phyloP scores from a whole-genome alignment of 2,329 filamentous ascomycete species.

The Seiridium cupressi region DNA sequence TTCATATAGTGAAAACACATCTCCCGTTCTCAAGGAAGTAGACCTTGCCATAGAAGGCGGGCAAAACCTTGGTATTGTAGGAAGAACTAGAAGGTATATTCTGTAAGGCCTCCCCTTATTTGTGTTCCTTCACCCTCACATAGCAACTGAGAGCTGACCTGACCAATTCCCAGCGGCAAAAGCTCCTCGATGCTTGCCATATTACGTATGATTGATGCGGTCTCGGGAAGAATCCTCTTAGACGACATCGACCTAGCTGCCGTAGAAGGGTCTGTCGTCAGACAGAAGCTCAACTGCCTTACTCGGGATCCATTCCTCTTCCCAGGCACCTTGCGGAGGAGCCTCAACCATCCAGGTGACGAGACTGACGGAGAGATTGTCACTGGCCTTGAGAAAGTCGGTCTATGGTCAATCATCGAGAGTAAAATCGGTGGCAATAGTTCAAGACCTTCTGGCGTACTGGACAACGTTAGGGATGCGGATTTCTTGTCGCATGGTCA shows the following conservation, averaged over 20 bases:
- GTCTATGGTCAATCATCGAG: constrained; percentile 11
- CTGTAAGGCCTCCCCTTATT: background rate
- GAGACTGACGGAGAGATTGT: constrained; percentile 4
- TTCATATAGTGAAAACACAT: background rate
- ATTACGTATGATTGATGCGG: constrained; percentile 10
- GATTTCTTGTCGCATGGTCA: constrained; percentile 54
- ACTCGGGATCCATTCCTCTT: constrained; percentile 15
- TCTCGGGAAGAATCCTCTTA: constrained; percentile 8
- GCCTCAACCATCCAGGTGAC: constrained; percentile 9
- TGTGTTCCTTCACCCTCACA: background rate
- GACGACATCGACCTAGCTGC: constrained; percentile 12
- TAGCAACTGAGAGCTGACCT: background rate
- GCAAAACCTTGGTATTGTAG: constrained; percentile 10
- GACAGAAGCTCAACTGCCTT: constrained; percentile 10
- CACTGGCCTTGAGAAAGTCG: constrained; percentile 9
- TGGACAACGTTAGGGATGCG: constrained; percentile 7
- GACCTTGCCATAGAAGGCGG: constrained; percentile 9
- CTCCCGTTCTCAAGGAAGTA: constrained; percentile 8
- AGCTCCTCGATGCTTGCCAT: constrained; percentile 12
- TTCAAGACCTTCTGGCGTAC: constrained; percentile 21
- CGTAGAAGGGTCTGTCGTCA: constrained; percentile 6
- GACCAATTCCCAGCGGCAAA: constrained; percentile 14
- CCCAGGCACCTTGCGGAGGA: constrained; percentile 9
- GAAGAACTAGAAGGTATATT: constrained; percentile 12
- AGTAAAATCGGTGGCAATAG: constrained; percentile 42